These are phyloP conservation scores for Tieghemostelium lacteum DNA, from an alignment of 78 protist genomes.

Conservation along the genomic window DNA sequence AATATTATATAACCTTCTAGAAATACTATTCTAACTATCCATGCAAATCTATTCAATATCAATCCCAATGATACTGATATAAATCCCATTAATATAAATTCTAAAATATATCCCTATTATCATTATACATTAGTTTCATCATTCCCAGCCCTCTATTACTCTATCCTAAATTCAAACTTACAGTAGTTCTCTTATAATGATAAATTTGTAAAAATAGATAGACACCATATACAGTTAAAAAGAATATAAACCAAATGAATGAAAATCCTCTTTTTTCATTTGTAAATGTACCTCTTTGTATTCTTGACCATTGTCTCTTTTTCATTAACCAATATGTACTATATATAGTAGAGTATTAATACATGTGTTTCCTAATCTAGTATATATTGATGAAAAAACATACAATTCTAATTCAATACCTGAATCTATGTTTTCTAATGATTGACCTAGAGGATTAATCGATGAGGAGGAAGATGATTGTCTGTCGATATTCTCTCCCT, in stretches of 20 bases:
- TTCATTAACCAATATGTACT: conserved; percentile 79
- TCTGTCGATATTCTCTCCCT: no score
- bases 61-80: conserved; percentile 69
- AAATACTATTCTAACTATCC: conserved; percentile 37
- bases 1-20: conserved; percentile 50
- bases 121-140: not conserved
- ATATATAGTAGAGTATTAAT: not conserved
- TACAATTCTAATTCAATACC: conserved; percentile 63
- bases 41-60: conserved; percentile 34
- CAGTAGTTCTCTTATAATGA: conserved; percentile 39
- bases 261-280: conserved; percentile 76
- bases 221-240: conserved; percentile 44
- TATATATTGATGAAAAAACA: not conserved
- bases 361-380: not conserved
- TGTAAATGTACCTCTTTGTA: conserved; percentile 79
- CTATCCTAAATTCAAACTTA: not conserved
- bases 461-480: no score
- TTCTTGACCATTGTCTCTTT: conserved; percentile 82
- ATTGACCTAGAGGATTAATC: conserved; percentile 26
- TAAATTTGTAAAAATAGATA: conserved; percentile 68
- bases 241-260: conserved; percentile 50
- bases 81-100: conserved; percentile 77
- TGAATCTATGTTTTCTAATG: conserved; percentile 22
- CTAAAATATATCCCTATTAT: conserved; percentile 66
- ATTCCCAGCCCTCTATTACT: not conserved